Base-by-base conservation (phyloP, 2,329 filamentous ascomycete genomes). In the Aspergillus chevalieri region DNA sequence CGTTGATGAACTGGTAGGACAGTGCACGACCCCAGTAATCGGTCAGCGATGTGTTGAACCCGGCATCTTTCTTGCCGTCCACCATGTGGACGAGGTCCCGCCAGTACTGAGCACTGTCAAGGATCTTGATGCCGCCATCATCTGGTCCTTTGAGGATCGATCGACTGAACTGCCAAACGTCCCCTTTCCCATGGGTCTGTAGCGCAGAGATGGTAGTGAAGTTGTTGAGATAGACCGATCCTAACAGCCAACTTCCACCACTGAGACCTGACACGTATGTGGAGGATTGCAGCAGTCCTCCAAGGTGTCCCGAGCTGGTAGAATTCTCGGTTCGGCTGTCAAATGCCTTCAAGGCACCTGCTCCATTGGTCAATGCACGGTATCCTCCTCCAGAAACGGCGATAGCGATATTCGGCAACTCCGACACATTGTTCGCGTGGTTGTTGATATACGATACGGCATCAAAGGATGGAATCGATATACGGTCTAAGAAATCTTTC, bases 11-110 rank as follows among this genome's bases (percentile, higher is more conserved):
- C 71, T 95, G 90, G 69, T 86, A 94, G 1, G 85, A 85, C n/a
- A 95, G 77, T 43, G 87, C 87, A 50, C 90, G 85, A 24, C 87
- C 88, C 85, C 89, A 94, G 67, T 89, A 89, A 70, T 95, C 90
- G 0, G 90, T 95, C 50, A 95, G 76, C 9, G 87, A 87, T 3
- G 79, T 80, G 45, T 83, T 73, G 62, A 78, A 90, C 0, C 82
- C 81, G 14, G 84, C 84, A 47, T 84, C 67, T 0, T 62, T 58
- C 69, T 92, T 93, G 6, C 66, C 72, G 0, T 72, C 56, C 1
- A 90, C 85, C 15, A 79, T 72, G n/a, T 78, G 67, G 6, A 72
- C 62, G 14, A 91, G 67, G 15, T 82, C 72, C 1, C 68, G 66
- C 63, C 82, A 90, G 66, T 91, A 91, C 24, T 78, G 70, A 2